A percentile compares a stretch with the other conserved stretches of the same genome.
Evolutionary conservation across 1,284 basidiomycete species (phyloP).

Genomic region (Waitea zeae): DNA sequence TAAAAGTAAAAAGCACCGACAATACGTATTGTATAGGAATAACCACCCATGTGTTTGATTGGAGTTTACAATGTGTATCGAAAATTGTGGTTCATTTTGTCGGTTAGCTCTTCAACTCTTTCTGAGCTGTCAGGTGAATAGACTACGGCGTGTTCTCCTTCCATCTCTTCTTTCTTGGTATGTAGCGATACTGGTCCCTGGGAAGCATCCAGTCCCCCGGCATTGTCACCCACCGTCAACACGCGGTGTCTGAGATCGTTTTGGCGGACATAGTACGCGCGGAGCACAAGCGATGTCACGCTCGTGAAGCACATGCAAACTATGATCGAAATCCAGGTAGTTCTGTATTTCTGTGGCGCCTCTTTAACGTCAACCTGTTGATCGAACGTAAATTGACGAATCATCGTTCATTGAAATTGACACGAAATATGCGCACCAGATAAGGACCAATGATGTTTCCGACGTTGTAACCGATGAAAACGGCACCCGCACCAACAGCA

Average conservation of each 20-base stretch:
- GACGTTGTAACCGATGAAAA: constrained; percentile 7
- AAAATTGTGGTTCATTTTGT: not conserved
- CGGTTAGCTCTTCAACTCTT: not conserved
- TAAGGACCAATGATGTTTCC: constrained; percentile 6
- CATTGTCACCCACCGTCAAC: not conserved
- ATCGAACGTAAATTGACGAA: not conserved
- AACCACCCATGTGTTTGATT: too few species aligned
- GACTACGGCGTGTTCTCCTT: not conserved
- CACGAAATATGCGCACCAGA: not conserved
- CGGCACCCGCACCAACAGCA: constrained; percentile 5
- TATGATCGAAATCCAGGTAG: constrained; percentile 7
- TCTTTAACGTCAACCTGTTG: constrained; percentile 1
- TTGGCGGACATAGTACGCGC: not conserved
- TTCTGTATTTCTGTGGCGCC: constrained; percentile 4
- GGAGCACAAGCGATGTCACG: not conserved
- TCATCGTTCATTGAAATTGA: constrained; percentile 3
- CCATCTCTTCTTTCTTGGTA: not conserved
- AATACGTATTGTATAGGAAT: too few species aligned
- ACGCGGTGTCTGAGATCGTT: not conserved
- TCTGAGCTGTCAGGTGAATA: too few species aligned
- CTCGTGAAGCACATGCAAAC: constrained; percentile 1
- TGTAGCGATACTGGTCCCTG: too few species aligned
- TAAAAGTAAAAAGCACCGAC: too few species aligned
- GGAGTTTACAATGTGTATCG: not conserved
- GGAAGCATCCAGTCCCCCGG: not conserved